phyloP scores from a whole-genome alignment of 176 grass and related monocot species.

The Alopecurus myosuroides region DNA sequence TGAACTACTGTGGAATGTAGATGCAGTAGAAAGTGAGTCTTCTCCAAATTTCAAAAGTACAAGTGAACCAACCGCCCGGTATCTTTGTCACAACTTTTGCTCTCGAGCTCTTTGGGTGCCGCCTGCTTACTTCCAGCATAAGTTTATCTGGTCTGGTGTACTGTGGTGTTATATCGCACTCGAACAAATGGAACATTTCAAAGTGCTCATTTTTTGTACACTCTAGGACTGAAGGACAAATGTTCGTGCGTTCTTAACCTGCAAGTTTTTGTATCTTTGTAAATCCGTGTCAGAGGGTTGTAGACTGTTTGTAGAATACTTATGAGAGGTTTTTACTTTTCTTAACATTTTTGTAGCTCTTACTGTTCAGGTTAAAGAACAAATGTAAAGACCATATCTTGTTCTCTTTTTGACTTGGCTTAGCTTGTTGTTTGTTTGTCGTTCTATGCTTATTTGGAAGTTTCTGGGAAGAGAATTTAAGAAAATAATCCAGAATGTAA shows the following conservation, averaged over 20 bases:
- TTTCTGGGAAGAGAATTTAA: not conserved
- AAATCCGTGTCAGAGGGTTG: constrained; percentile 2
- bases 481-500: not conserved
- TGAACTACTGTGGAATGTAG: not conserved
- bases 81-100: not conserved
- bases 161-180: constrained; percentile 1
- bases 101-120: not conserved
- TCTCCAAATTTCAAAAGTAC: not conserved
- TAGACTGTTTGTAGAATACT: constrained; percentile 1
- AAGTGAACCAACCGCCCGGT: not conserved
- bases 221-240: not conserved
- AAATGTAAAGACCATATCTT: not conserved
- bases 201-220: constrained; percentile 15
- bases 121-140: constrained; percentile 8
- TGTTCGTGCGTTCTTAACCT: constrained; percentile 4
- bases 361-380: not conserved
- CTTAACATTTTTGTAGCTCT: not conserved
- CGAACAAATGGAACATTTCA: constrained; percentile 16
- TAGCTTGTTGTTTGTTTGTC: not conserved
- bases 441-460: not conserved
- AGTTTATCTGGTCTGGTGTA: constrained; percentile 12
- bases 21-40: not conserved
- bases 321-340: not conserved
- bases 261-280: constrained; percentile 23
- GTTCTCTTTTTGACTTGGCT: not conserved